A percentile compares a stretch with the other conserved stretches of the same genome.
Conservation (phyloP, 306 rosid genomes). For the Calophaca sinica region DNA sequence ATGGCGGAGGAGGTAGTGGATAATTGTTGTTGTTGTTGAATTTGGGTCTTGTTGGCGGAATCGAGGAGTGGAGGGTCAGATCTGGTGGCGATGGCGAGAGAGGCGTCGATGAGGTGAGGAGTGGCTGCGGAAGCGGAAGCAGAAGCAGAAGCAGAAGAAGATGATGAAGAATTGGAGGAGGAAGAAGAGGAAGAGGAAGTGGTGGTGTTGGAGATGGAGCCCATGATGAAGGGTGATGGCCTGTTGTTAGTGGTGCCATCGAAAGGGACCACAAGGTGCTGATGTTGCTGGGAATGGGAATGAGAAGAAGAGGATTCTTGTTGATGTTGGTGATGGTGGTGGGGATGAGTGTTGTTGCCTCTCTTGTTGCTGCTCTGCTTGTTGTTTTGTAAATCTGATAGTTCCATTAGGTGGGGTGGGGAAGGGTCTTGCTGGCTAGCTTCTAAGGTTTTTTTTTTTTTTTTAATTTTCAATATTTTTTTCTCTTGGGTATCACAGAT, state of each 20-base stretch:
- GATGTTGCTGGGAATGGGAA: conserved; percentile 43
- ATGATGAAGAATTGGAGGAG: conserved; percentile 29
- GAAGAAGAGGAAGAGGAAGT: conserved; percentile 32
- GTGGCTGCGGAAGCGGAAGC: conserved; percentile 37
- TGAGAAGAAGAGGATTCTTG: conserved; percentile 8
- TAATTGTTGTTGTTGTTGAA: conserved; percentile 40
- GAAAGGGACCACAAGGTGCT: conserved; percentile 64
- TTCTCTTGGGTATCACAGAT: conserved; percentile 25
- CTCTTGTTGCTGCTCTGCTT: conserved; percentile 49
- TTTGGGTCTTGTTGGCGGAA: conserved; percentile 43
- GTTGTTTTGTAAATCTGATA: conserved; percentile 77
- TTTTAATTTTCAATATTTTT: neutral
- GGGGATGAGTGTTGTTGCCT: conserved; percentile 44
- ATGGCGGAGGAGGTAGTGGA: conserved; percentile 34
- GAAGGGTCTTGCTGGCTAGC: neutral
- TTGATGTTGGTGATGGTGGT: conserved; percentile 40
- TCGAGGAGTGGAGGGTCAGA: conserved; percentile 59
- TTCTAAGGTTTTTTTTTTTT: neutral
- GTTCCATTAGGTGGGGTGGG: conserved; percentile 71
- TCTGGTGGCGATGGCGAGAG: conserved; percentile 91
- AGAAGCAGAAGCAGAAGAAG: conserved; percentile 49
- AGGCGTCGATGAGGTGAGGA: conserved; percentile 70
- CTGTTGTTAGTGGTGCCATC: conserved; percentile 47
- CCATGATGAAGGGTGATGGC: conserved; percentile 60
- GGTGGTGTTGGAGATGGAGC: conserved; percentile 62